Base-by-base conservation (phyloP, 352 stramenopile genomes). In the Phytophthora cactorum region DNA sequence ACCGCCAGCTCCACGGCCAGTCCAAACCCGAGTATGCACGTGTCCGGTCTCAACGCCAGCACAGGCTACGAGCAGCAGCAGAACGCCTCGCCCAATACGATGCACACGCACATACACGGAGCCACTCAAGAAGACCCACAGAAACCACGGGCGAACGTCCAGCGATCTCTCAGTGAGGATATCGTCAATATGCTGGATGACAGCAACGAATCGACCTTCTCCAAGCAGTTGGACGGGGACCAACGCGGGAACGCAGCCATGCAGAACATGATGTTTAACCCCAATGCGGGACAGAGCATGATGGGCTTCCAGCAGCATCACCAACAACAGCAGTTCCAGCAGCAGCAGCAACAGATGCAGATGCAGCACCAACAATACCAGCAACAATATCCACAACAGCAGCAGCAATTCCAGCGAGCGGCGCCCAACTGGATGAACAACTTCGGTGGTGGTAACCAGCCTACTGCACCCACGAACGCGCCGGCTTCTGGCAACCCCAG, bases 131-230 rank as follows among this genome's bases (percentile, higher is more conserved):
- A 70, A 45, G 60, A 63, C 4, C 14, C 55, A 8, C 58, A 70
- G 10, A 77, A 78, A 8, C 75, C 75, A 25, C 77, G 82, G 15
- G 55, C 65, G 5, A 70, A 79, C 41, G 52, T 86, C 45, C 79
- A 88, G 51, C 73, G 83, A 3, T 90, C 82, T 29, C 69, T 92
- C 9, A 93, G 86, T 47, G 86, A 93, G 49, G 86, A 93, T 61
- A 78, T 93, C n/a, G 84, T 86, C 57, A 88, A 75, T 38, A 88
- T 93, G 80, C 61, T 92, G 31, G 79, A 91, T 59, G 82, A 90
- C 3, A 68, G 61, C 17, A 78, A 78, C 22, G 77, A 81, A n/a
- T 63, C 74, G n/a, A 39, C 66, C 14, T 74, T 77, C 38, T 58
- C 56, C 34, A 79, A 77, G 61, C 68, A 74, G 7, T 53, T 77